A percentile compares a stretch with the other conserved stretches of the same genome.
These are phyloP conservation scores for Effrenium voratum DNA, from an alignment of 73 alveolate species.

Conservation along the genomic window DNA sequence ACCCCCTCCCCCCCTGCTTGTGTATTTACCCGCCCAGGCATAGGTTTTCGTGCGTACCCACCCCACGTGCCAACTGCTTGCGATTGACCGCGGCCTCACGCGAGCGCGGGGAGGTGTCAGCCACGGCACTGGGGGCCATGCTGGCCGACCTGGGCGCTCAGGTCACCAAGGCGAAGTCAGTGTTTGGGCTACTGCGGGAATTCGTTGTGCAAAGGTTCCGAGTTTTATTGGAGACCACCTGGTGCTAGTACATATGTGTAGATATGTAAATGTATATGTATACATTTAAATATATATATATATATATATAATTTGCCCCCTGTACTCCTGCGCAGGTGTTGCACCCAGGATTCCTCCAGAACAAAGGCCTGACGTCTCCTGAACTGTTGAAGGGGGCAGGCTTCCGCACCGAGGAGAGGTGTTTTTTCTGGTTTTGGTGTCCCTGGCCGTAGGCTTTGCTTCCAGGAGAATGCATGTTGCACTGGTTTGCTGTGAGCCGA, in stretches of 20 bases:
- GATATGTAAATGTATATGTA: not conserved
- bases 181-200: not conserved
- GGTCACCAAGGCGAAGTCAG: not conserved
- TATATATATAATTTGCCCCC: not conserved
- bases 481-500: not conserved
- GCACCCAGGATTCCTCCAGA: not conserved
- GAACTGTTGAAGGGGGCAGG: too few relatives aligned
- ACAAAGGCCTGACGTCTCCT: too few relatives aligned
- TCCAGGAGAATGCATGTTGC: not conserved
- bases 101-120: not conserved
- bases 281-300: not conserved
- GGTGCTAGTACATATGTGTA: not conserved
- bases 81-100: not conserved
- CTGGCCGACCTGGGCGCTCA: slow-evolving; percentile 91
- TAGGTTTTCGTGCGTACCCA: too few relatives aligned
- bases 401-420: too few relatives aligned
- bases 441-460: not conserved
- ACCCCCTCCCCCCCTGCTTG: too few relatives aligned
- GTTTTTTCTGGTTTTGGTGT: too few relatives aligned
- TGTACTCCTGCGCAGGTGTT: not conserved
- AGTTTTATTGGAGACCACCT: not conserved
- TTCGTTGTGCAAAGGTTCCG: too few relatives aligned
- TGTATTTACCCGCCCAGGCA: too few relatives aligned
- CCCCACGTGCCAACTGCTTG: too few relatives aligned
- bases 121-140: slow-evolving; percentile 78